These are phyloP conservation scores for Backusella circina DNA, from an alignment of 192 early-diverging fungal genomes.

Conservation along the genomic window DNA sequence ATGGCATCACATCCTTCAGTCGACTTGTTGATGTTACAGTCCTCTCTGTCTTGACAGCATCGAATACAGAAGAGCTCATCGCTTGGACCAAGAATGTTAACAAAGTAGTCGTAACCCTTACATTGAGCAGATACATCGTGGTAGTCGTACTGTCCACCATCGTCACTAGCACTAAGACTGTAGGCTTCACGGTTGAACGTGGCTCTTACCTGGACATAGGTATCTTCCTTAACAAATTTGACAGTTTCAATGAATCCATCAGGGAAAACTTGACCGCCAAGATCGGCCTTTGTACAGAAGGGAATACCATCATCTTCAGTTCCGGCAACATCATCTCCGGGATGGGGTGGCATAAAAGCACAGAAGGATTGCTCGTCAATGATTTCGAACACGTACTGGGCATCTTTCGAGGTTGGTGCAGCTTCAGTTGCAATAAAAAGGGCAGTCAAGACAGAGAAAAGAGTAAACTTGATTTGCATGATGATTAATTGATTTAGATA, in stretches of 20 bases:
- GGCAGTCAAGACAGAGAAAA: background rate
- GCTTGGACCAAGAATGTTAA: slow-evolving; percentile 42
- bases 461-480: background rate
- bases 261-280: slow-evolving; percentile 41
- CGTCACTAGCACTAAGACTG: slow-evolving; percentile 21
- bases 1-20: background rate
- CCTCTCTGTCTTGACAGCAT: slow-evolving; percentile 28
- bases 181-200: slow-evolving; percentile 38
- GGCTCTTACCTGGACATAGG: slow-evolving; percentile 46
- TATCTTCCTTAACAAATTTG: slow-evolving; percentile 23
- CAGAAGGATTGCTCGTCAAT: slow-evolving; percentile 38
- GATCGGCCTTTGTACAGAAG: slow-evolving; percentile 41
- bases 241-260: slow-evolving; percentile 37
- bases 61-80: slow-evolving; percentile 42
- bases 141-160: slow-evolving; percentile 48
- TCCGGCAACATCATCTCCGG: slow-evolving; percentile 34
- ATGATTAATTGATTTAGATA: background rate
- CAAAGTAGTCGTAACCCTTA: slow-evolving; percentile 39
- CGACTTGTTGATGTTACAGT: background rate
- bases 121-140: slow-evolving; percentile 36
- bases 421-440: background rate
- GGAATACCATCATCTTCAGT: slow-evolving; percentile 44
- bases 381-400: background rate
- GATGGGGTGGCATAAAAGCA: slow-evolving; percentile 44
- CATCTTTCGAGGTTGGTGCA: background rate